Conservation (phyloP, 768 basidiomycete species). For the Tricholoma hemisulphureum region DNA sequence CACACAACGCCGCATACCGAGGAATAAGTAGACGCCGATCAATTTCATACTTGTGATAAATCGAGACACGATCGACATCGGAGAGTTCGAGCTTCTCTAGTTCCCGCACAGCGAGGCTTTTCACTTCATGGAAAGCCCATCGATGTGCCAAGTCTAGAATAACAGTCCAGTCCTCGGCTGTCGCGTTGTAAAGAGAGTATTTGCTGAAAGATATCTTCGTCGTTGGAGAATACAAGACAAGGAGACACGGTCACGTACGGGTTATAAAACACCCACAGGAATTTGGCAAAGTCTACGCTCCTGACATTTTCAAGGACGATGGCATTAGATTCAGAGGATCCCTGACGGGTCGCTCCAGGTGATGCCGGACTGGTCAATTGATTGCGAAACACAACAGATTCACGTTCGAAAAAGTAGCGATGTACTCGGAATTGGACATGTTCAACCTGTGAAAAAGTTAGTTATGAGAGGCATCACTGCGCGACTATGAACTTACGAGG, state of each 20-base stretch:
- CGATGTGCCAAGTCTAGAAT: conserved; percentile 57
- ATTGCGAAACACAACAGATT: conserved; percentile 45
- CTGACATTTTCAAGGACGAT: conserved; percentile 43
- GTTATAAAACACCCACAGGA: conserved; percentile 60
- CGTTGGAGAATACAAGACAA: not conserved
- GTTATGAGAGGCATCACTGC: too few relatives aligned
- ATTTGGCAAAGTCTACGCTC: conserved; percentile 39
- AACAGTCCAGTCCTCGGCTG: conserved; percentile 51
- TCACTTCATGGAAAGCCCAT: conserved; percentile 58
- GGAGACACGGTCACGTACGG: conserved; percentile 33
- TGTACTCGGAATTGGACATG: conserved; percentile 53
- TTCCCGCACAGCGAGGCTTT: conserved; percentile 57
- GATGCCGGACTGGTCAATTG: conserved; percentile 33
- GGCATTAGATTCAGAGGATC: conserved; percentile 39
- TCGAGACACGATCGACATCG: conserved; percentile 50
- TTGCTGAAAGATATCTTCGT: conserved; percentile 33
- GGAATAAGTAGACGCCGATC: conserved; percentile 49
- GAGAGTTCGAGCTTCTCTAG: conserved; percentile 47
- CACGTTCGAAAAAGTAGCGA: conserved; percentile 51
- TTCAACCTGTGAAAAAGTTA: conserved; percentile 52
- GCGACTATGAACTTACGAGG: conserved; percentile 38
- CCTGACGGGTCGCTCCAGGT: conserved; percentile 31
- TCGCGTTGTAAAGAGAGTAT: conserved; percentile 55
- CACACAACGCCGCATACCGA: conserved; percentile 54
- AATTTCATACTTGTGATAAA: conserved; percentile 54